These are phyloP conservation scores for Plasmodium coatneyi DNA, from an alignment of 169 alveolate species.

Conservation along the genomic window DNA sequence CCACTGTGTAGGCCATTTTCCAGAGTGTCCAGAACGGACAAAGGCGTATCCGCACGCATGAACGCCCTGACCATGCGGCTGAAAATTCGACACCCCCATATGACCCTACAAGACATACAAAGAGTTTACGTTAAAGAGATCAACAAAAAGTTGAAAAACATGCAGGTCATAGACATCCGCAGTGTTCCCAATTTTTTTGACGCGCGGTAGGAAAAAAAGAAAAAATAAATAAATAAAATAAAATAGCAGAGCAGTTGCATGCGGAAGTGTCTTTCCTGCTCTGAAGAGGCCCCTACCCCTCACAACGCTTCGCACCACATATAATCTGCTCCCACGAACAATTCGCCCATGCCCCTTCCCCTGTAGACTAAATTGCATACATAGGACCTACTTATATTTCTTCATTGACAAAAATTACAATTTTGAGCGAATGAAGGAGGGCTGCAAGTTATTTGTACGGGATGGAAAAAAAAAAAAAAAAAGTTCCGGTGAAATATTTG, in stretches of 20 bases:
- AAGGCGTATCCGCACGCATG: conserved; percentile 74
- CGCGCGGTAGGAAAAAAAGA: conserved; percentile 35
- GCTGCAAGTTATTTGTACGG: conserved; percentile 28
- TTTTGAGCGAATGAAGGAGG: conserved; percentile 34
- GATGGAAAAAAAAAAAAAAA: not conserved
- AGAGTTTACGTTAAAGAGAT: conserved; percentile 45
- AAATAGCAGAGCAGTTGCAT: not conserved
- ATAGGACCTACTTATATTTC: conserved; percentile 65
- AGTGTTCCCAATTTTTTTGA: conserved; percentile 69
- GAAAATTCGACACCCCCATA: conserved; percentile 22
- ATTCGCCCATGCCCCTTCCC: not conserved
- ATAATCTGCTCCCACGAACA: not conserved
- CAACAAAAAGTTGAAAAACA: conserved; percentile 38
- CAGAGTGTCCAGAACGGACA: conserved; percentile 72
- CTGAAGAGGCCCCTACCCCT: not conserved
- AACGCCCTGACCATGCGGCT: conserved; percentile 56
- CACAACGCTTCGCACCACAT: not conserved
- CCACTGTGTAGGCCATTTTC: conserved; percentile 30
- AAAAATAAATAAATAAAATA: not conserved
- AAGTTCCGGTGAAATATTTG: not conserved
- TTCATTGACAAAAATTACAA: conserved; percentile 63
- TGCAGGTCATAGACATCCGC: conserved; percentile 46
- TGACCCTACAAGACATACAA: conserved; percentile 18
- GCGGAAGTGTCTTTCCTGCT: not conserved
- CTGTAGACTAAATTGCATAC: conserved; percentile 41